phyloP scores from a whole-genome alignment of 805 yeast genomes.

The Yarrowia osloensis region DNA sequence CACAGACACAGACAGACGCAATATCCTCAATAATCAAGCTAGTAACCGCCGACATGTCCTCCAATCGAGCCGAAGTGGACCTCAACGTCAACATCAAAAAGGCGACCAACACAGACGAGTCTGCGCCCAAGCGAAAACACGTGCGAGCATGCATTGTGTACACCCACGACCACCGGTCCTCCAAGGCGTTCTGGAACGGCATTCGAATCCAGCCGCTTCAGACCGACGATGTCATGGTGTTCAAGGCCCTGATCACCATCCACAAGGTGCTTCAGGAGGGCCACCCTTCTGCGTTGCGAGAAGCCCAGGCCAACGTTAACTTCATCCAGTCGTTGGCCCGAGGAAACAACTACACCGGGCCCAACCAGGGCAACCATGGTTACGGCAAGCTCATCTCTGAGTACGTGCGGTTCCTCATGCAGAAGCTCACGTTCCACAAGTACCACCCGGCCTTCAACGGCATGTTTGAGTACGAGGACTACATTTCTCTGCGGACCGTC shows the following conservation, averaged over 20 bases:
- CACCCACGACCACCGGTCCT: constrained; percentile 92
- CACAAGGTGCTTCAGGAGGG: constrained; percentile 98
- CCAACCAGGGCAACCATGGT: constrained; percentile 35
- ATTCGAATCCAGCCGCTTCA: constrained; percentile 78
- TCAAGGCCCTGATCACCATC: constrained; percentile 79
- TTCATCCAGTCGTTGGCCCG: constrained; percentile 77
- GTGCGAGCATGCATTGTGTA: constrained; percentile 93
- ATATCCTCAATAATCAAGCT: no score
- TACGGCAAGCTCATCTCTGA: constrained; percentile 76
- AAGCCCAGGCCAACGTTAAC: constrained; percentile 73
- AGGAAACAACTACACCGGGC: constrained; percentile 5
- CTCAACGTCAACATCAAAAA: constrained; percentile 62
- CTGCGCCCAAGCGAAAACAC: constrained; percentile 94
- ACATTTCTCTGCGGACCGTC: constrained; percentile 80
- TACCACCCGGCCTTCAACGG: constrained; percentile 90
- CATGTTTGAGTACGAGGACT: constrained; percentile 93
- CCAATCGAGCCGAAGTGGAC: constrained; percentile 43
- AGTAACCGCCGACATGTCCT: not conserved
- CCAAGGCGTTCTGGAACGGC: constrained; percentile 81
- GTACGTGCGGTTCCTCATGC: constrained; percentile 67
- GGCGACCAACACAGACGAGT: constrained; percentile 82
- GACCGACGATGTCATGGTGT: constrained; percentile 77
- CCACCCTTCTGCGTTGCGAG: constrained; percentile 80
- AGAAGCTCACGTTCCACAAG: constrained; percentile 79
- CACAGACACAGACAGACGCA: not conserved